phyloP scores from a whole-genome alignment of 2,329 filamentous ascomycete genomes.

The Aureobasidium melanogenum region DNA sequence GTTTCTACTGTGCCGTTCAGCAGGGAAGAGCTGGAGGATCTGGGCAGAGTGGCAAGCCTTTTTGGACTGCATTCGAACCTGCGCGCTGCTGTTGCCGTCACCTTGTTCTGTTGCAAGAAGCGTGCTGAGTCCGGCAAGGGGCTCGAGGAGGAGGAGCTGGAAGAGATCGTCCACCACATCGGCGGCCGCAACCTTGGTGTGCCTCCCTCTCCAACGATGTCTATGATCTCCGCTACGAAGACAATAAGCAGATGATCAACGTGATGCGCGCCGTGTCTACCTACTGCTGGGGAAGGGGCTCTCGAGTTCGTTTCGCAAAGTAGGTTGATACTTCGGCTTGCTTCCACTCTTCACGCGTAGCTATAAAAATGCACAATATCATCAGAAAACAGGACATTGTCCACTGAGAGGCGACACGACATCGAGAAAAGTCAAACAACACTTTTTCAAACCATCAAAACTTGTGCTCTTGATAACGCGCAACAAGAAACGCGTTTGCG shows the following conservation, averaged over 20 bases:
- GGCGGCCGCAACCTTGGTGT: background rate
- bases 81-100: background rate
- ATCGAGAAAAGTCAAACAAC: too few relatives aligned
- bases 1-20: background rate
- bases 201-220: background rate
- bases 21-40: background rate
- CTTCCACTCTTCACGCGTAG: too few relatives aligned
- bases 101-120: background rate
- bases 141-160: background rate
- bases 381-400: too few relatives aligned
- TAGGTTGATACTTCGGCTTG: background rate
- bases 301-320: background rate
- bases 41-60: background rate
- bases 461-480: background rate
- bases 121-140: background rate
- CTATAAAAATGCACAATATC: too few relatives aligned
- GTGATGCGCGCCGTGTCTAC: background rate
- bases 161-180: background rate
- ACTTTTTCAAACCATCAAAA: background rate
- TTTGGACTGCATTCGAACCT: background rate
- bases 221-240: background rate
- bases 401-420: too few relatives aligned
- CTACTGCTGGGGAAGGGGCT: background rate
- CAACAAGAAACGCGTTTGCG: background rate
- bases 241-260: background rate